Conservation (phyloP, 2,329 filamentous ascomycete species). For the Diaporthe helianthi region DNA sequence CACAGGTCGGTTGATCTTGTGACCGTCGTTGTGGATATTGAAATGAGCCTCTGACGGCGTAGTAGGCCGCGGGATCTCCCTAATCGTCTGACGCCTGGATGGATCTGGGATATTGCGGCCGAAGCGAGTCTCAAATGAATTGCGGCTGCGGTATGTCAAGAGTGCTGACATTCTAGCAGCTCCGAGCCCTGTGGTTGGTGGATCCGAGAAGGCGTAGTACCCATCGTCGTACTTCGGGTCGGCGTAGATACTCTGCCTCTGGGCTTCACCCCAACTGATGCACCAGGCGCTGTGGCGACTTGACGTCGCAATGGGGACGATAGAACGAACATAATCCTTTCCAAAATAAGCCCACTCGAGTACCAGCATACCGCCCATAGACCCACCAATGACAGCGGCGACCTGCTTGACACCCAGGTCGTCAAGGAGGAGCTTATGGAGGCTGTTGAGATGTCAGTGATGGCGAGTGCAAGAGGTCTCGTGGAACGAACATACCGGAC, state of each 20-base stretch:
- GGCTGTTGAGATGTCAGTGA: conserved; percentile 49
- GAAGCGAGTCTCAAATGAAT: conserved; percentile 96
- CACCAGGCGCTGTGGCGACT: conserved; percentile 88
- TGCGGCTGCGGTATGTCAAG: conserved; percentile 92
- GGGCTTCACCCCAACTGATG: conserved; percentile 89
- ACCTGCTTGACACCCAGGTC: conserved; percentile 81
- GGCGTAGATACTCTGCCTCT: conserved; percentile 93
- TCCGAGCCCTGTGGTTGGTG: conserved; percentile 84
- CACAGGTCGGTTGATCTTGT: conserved; percentile 64
- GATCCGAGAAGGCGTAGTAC: conserved; percentile 88
- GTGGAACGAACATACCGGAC: conserved; percentile 71
- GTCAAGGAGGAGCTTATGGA: conserved; percentile 82
- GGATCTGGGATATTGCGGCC: conserved; percentile 91
- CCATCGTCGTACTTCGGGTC: conserved; percentile 99
- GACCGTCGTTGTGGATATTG: conserved; percentile 83
- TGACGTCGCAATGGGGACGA: conserved; percentile 86
- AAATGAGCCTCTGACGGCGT: conserved; percentile 77
- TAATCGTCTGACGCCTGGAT: conserved; percentile 82
- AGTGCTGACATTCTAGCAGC: conserved; percentile 97
- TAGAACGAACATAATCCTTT: conserved; percentile 79
- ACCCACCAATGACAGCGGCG: conserved; percentile 81
- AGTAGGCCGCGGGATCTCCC: conserved; percentile 65
- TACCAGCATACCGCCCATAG: conserved; percentile 90
- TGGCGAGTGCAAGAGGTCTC: background rate
- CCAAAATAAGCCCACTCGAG: conserved; percentile 92